Percentiles rank a stretch among this genome's conserved stretches.
Evolutionary conservation across 2,329 filamentous ascomycete species (phyloP).

Genomic region (Decorospora gaudefroyi): DNA sequence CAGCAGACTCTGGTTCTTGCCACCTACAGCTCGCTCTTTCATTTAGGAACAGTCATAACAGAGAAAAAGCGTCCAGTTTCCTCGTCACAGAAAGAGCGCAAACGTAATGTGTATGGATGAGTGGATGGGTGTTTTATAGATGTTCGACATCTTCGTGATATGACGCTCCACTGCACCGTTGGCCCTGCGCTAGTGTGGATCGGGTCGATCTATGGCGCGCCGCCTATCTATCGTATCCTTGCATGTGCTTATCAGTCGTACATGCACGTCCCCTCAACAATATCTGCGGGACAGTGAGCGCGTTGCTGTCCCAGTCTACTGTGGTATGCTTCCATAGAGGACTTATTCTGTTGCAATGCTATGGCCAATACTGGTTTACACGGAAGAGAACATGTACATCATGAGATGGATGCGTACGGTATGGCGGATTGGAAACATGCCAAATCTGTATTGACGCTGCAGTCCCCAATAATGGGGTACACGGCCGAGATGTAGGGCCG

Average conservation of each 20-base stretch:
- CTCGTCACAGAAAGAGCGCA: background rate
- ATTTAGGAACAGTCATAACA: too few species aligned
- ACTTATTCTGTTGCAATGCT: too few species aligned
- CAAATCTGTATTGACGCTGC: slow-evolving; percentile 14
- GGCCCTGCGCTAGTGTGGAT: slow-evolving; percentile 39
- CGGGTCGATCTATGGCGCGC: slow-evolving; percentile 28
- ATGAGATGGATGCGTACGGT: background rate
- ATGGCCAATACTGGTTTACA: too few species aligned
- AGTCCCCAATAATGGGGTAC: slow-evolving; percentile 20
- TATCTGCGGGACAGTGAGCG: slow-evolving; percentile 5
- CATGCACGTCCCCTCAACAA: slow-evolving; percentile 17
- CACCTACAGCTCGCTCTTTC: too few species aligned
- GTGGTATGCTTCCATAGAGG: background rate
- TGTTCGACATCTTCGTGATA: slow-evolving; percentile 13
- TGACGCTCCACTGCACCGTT: slow-evolving; percentile 26
- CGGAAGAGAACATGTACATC: too few species aligned
- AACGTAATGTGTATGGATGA: background rate
- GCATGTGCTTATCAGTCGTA: slow-evolving; percentile 31
- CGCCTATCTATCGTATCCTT: slow-evolving; percentile 19
- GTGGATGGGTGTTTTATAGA: background rate
- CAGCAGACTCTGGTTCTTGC: slow-evolving; percentile 9
- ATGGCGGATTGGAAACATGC: background rate
- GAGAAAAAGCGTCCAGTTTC: too few species aligned
- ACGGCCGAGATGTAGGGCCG: slow-evolving; percentile 24
- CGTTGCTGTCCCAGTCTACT: background rate